Evolutionary conservation across 306 rosid species (phyloP), one percentile per base, ranked within the genome.

Genomic region (Ceratonia siliqua): DNA sequence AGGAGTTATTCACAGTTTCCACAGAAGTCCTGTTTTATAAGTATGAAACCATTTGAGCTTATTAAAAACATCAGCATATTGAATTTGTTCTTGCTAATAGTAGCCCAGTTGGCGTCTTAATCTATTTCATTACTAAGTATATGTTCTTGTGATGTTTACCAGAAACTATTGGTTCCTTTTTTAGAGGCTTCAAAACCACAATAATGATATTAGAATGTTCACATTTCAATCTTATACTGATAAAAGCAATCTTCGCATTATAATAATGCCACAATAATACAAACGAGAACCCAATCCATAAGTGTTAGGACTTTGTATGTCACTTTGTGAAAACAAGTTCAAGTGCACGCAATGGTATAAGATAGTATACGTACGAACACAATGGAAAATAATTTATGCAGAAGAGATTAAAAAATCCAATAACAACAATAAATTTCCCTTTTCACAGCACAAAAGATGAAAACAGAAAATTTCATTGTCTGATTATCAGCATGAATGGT

Each of bases 401-500:
- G 13, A 64, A 46, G n/a, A 32, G 56, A 36, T 33, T 21, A 49
- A 20, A 67, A 66, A 5, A 7, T 15, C 61, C 55, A 20, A 32
- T 43, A 11, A 62, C 36, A 22, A 25, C 35, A 24, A 38, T 6
- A n/a, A 45, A 20, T 1, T 56, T 59, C 6, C 54, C 4, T 57
- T 38, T 65, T 30, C 8, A 75, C 33, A 53, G n/a, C 57, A 67
- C 57, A 59, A 54, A n/a, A 18, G 7, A 41, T 27, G 21, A 38
- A 49, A 58, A 36, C 39, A 25, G 6, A 43, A 36, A 33, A 55
- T 42, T 57, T 50, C 14, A 68, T 10, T 28, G 8, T 33, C 30
- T 18, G 24, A 4, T 14, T 35, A 59, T 73, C 70, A 72, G 55
- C 67, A 39, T 17, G 49, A 73, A 58, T 14, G 32, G 48, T 24